Conservation (phyloP, 192 early-diverging fungal genomes). For the Umbelopsis ramanniana region DNA sequence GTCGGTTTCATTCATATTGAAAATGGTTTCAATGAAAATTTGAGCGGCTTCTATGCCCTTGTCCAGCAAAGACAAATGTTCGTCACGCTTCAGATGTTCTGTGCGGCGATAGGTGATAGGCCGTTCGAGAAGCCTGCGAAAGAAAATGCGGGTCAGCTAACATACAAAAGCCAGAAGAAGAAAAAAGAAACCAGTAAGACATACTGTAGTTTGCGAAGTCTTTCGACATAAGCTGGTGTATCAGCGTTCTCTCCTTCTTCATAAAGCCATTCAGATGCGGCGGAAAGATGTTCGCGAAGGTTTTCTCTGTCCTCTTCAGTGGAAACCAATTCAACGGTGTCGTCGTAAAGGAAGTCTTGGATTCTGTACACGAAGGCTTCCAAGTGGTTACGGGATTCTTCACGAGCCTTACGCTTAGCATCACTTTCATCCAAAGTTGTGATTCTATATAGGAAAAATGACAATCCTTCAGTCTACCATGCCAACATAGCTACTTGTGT, state of each 20-base stretch:
- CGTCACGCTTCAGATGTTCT: slow-evolving; percentile 50
- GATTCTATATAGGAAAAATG: slow-evolving; percentile 29
- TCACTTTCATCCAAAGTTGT: slow-evolving; percentile 75
- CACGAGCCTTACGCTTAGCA: slow-evolving; percentile 64
- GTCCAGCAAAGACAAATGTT: slow-evolving; percentile 44
- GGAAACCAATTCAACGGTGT: slow-evolving; percentile 67
- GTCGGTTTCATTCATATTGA: slow-evolving; percentile 51
- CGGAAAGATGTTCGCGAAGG: slow-evolving; percentile 59
- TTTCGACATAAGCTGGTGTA: slow-evolving; percentile 57
- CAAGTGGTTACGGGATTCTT: slow-evolving; percentile 86
- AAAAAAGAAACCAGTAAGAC: neutral
- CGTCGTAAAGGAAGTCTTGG: slow-evolving; percentile 82
- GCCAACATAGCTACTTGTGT: too few species aligned
- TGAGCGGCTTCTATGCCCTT: slow-evolving; percentile 41
- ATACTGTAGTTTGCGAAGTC: slow-evolving; percentile 50
- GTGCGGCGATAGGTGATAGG: slow-evolving; percentile 51
- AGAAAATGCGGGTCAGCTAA: neutral
- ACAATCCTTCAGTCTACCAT: too few species aligned
- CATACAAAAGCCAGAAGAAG: neutral
- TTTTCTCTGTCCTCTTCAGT: slow-evolving; percentile 73
- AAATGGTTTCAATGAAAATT: slow-evolving; percentile 50
- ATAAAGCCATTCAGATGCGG: slow-evolving; percentile 85
- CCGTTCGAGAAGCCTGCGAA: slow-evolving; percentile 46
- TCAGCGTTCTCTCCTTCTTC: slow-evolving; percentile 79
- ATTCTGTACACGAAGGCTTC: slow-evolving; percentile 90